Conservation (phyloP, 2,329 filamentous ascomycete genomes). For the Exophiala oligosperma region DNA sequence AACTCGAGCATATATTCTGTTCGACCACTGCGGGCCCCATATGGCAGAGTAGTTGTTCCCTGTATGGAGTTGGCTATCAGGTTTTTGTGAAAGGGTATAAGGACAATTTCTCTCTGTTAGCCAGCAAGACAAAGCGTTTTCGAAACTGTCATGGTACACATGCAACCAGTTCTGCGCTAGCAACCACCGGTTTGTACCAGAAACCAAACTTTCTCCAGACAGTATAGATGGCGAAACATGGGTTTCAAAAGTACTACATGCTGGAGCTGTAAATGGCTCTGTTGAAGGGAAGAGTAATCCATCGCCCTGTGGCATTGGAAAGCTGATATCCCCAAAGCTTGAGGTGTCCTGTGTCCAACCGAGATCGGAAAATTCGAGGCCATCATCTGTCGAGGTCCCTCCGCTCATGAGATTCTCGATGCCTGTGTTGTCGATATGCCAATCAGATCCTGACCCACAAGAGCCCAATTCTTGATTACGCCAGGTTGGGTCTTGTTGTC, state of each 20-base stretch:
- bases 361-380: too few relatives aligned
- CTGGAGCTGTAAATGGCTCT: neutral
- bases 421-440: too few relatives aligned
- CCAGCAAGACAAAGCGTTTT: conserved; percentile 16
- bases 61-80: neutral
- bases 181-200: conserved; percentile 5
- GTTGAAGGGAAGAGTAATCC: neutral
- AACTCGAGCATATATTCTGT: conserved; percentile 7
- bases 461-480: too few relatives aligned
- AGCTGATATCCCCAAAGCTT: too few relatives aligned
- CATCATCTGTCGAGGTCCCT: too few relatives aligned
- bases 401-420: too few relatives aligned
- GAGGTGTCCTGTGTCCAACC: too few relatives aligned
- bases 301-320: neutral
- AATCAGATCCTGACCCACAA: too few relatives aligned
- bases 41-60: neutral
- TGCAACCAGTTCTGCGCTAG: conserved; percentile 3
- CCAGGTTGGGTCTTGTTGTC: too few relatives aligned
- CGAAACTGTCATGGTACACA: conserved; percentile 15
- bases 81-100: conserved; percentile 33
- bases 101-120: conserved; percentile 25
- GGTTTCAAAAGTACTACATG: neutral
- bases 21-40: conserved; percentile 8
- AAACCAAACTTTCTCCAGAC: neutral
- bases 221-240: neutral